These are phyloP conservation scores for Pichia sp. DNA, from an alignment of 1,139 yeast species.

Conservation along the genomic window DNA sequence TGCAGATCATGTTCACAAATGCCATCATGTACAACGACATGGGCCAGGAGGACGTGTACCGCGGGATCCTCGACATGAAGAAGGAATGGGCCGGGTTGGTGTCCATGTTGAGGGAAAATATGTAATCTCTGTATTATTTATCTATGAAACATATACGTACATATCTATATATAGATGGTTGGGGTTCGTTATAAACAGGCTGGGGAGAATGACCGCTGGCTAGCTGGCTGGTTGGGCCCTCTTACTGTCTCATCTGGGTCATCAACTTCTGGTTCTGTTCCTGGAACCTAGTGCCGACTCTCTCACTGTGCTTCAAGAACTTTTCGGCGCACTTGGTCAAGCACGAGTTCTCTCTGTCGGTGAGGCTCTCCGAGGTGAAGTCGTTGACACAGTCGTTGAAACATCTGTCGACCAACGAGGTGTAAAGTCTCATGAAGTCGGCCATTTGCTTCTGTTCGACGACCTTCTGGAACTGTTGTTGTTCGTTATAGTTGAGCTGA, in stretches of 20 bases:
- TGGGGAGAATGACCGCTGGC: not conserved
- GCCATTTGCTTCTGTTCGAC: slow-evolving; percentile 98
- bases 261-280: slow-evolving; percentile 73
- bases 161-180: not conserved
- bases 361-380: slow-evolving; percentile 85
- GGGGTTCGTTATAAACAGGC: slow-evolving; percentile 1
- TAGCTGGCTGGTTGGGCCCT: not conserved
- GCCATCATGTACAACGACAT: slow-evolving; percentile 76
- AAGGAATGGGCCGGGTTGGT: slow-evolving; percentile 49
- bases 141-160: not conserved
- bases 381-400: slow-evolving; percentile 97
- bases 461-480: slow-evolving; percentile 90
- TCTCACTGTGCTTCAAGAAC: slow-evolving; percentile 95
- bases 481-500: slow-evolving; percentile 84
- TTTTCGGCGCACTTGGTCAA: slow-evolving; percentile 91
- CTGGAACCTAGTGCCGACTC: slow-evolving; percentile 98
- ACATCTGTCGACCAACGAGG: slow-evolving; percentile 93
- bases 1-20: slow-evolving; percentile 76
- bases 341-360: slow-evolving; percentile 80
- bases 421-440: slow-evolving; percentile 95
- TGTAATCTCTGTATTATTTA: slow-evolving; percentile 3
- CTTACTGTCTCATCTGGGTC: slow-evolving; percentile 37
- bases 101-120: slow-evolving; percentile 41
- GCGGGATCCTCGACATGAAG: slow-evolving; percentile 65
- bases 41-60: slow-evolving; percentile 52